phyloP scores from a whole-genome alignment of 163 green algal genomes.

The Chloromonas sp. region DNA sequence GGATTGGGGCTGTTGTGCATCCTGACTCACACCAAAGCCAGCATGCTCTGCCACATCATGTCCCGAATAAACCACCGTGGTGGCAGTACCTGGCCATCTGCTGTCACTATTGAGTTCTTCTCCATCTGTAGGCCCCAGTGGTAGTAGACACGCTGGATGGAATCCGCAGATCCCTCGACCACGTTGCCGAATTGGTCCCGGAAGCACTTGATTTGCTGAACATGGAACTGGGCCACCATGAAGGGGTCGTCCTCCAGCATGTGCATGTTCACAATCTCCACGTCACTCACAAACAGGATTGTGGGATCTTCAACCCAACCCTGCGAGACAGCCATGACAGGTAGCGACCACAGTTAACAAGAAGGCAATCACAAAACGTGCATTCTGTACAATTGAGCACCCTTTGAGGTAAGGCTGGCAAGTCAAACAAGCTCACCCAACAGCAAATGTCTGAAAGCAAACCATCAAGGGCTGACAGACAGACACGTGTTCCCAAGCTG shows the following conservation, averaged over 20 bases:
- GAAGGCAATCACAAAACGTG: background rate
- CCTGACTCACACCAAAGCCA: conserved; percentile 40
- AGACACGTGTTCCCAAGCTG: too few species aligned
- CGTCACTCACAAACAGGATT: conserved; percentile 85
- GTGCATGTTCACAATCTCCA: conserved; percentile 71
- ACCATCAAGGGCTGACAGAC: too few species aligned
- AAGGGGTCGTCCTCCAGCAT: conserved; percentile 51
- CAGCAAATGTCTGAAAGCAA: too few species aligned
- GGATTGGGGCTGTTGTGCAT: too few species aligned
- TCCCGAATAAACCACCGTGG: conserved; percentile 85
- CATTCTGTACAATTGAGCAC: too few species aligned
- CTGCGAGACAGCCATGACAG: conserved; percentile 30
- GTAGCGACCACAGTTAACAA: too few species aligned
- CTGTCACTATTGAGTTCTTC: conserved; percentile 52
- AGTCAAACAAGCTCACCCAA: too few species aligned
- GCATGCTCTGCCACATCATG: conserved; percentile 79
- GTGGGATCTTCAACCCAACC: conserved; percentile 75
- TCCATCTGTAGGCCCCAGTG: conserved; percentile 86
- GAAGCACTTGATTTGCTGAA: conserved; percentile 93
- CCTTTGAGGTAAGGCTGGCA: too few species aligned
- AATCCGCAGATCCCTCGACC: conserved; percentile 76
- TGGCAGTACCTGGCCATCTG: conserved; percentile 67
- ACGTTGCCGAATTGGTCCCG: conserved; percentile 90
- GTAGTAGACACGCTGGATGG: conserved; percentile 81
- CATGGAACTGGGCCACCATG: conserved; percentile 70